These are phyloP conservation scores for Plasmodium sp. DNA, from an alignment of 169 alveolate genomes.

Conservation along the genomic window DNA sequence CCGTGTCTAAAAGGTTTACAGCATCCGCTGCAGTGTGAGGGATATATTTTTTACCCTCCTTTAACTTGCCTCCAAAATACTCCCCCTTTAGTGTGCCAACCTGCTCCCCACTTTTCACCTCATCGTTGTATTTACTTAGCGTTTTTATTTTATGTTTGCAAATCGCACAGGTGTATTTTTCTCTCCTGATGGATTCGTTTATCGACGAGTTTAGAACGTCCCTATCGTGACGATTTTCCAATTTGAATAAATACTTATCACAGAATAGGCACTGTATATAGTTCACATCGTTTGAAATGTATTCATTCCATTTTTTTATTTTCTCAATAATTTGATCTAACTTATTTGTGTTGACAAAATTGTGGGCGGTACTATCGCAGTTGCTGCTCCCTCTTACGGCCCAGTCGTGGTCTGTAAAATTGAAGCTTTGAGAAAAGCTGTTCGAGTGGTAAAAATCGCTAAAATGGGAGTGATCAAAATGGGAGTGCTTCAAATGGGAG, in stretches of 20 bases:
- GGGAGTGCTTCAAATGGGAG: background rate
- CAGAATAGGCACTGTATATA: constrained; percentile 48
- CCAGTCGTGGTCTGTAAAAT: background rate
- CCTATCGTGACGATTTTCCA: background rate
- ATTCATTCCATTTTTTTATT: constrained; percentile 22
- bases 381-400: background rate
- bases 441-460: background rate
- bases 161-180: constrained; percentile 18
- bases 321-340: constrained; percentile 43
- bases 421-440: background rate
- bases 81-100: background rate
- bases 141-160: constrained; percentile 50
- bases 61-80: background rate
- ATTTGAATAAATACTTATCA: constrained; percentile 46
- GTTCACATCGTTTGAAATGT: constrained; percentile 12
- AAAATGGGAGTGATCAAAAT: background rate
- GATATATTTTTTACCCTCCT: constrained; percentile 1
- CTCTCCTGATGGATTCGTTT: constrained; percentile 9
- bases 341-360: background rate
- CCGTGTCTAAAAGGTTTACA: background rate
- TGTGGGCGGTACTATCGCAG: background rate
- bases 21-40: background rate
- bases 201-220: background rate
- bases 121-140: constrained; percentile 35
- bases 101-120: background rate